Evolutionary conservation across 805 yeast genomes (phyloP).

Genomic region (Schwanniomyces vanrijiae): DNA sequence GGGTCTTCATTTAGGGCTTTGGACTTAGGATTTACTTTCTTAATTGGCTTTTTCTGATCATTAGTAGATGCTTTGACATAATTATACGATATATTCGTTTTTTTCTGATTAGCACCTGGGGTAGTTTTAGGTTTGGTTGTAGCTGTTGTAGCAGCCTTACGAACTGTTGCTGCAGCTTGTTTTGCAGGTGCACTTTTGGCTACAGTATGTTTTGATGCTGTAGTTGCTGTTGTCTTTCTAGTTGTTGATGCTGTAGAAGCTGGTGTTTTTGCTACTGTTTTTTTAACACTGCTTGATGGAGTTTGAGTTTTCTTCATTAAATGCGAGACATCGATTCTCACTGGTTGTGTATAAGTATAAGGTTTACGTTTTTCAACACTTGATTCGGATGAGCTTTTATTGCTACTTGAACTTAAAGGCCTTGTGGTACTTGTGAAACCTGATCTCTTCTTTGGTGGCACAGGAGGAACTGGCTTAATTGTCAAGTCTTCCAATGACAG

Average conservation of each 20-base stretch:
- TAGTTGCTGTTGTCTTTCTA: background rate
- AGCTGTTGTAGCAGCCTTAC: slow-evolving; percentile 3
- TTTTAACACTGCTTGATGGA: background rate
- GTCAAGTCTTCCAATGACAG: slow-evolving; percentile 23
- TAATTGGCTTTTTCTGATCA: slow-evolving; percentile 10
- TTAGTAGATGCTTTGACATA: slow-evolving; percentile 18
- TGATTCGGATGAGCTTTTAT: slow-evolving; percentile 23
- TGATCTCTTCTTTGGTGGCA: slow-evolving; percentile 5
- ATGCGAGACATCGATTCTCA: slow-evolving; percentile 35
- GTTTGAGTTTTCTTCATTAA: slow-evolving; percentile 24
- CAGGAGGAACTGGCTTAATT: slow-evolving; percentile 11
- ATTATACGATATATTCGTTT: slow-evolving; percentile 32
- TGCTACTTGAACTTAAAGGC: slow-evolving; percentile 11
- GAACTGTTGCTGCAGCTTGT: background rate
- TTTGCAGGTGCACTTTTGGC: slow-evolving; percentile 1
- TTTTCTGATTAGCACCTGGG: slow-evolving; percentile 13
- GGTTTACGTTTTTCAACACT: slow-evolving; percentile 12
- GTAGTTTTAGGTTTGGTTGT: slow-evolving; percentile 1
- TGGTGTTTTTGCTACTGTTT: slow-evolving; percentile 2
- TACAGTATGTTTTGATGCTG: background rate
- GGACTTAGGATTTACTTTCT: slow-evolving; percentile 6
- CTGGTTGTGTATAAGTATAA: slow-evolving; percentile 38
- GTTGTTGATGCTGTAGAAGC: slow-evolving; percentile 1
- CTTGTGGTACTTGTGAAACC: slow-evolving; percentile 14
- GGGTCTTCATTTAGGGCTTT: slow-evolving; percentile 1